Evolutionary conservation across 176 grass and related monocot genomes (phyloP), one percentile per base, ranked within the genome.

Genomic region (Eragrostis nindensis): DNA sequence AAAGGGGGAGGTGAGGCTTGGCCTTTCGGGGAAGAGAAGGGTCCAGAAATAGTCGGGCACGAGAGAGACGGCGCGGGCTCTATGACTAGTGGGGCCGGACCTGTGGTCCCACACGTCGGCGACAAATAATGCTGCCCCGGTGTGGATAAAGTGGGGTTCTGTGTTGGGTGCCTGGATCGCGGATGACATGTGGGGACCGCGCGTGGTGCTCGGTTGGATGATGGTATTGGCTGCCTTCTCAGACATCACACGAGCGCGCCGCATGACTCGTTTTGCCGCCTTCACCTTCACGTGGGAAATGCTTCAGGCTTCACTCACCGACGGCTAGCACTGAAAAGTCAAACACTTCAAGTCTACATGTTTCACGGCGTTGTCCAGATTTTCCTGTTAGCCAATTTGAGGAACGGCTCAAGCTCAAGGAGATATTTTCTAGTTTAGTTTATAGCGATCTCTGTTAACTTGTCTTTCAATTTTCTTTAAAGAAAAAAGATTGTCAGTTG

Each of bases 21-120:
- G 67, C 83, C 68, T 73, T 66, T 89, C 59, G 66, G 72, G 47
- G 8, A 41, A 62, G 77, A 57, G 72, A 89, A 82, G 87, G 57
- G 77, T 85, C 87, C 78, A 78, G 78, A 90, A 90, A 90, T 90
- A 86, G 60, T 6, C 57, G 27, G 8, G 44, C 36, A 2, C 56
- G 50, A 24, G 26, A 4, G 59, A 42, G 59, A 24, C 5, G 62
- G 45, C 21, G 26, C 26, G 0, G 0, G 26, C n/a, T 14, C 15
- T 0, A 45, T 86, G 88, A 73, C 83, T 13, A 24, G 52, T 90
- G 83, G 78, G 83, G 13, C 2, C 18, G 1, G 0, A 0, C 1
- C 0, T 0, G 0, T 8, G 67, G 61, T 0, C 83, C 79, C 17
- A 11, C 2, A 0, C 14, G 83, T 90, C 88, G 8, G 88, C 1